Evolutionary conservation across 176 grass and related monocot genomes (phyloP).

Genomic region (Panicum miliaceum): DNA sequence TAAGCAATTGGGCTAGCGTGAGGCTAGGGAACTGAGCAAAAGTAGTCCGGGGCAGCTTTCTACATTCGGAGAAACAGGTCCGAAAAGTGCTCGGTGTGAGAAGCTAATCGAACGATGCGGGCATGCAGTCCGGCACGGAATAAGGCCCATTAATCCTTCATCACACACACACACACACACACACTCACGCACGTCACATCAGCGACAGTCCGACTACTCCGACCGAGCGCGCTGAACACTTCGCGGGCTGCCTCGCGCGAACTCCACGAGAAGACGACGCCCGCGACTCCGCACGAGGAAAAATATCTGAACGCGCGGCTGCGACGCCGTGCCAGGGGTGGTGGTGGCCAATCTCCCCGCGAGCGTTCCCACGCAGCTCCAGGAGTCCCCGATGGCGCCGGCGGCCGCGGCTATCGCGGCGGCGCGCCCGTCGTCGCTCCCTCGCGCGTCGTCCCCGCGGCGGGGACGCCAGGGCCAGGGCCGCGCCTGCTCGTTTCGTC

Average conservation of each 20-base stretch:
- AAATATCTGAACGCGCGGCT: constrained; percentile 46
- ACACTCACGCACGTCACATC: too few relatives aligned
- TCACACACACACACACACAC: too few relatives aligned
- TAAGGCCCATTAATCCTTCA: too few relatives aligned
- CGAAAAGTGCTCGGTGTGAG: too few relatives aligned
- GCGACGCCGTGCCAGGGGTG: neutral
- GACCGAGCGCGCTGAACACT: too few relatives aligned
- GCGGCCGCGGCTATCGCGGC: constrained; percentile 28
- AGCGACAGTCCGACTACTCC: too few relatives aligned
- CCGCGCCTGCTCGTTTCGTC: neutral
- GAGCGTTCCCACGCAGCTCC: neutral
- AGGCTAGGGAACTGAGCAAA: too few relatives aligned
- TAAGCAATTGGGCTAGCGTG: too few relatives aligned
- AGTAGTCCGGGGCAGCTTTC: too few relatives aligned
- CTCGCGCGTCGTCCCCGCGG: neutral
- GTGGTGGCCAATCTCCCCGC: constrained; percentile 26
- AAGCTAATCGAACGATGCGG: too few relatives aligned
- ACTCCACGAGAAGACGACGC: constrained; percentile 9
- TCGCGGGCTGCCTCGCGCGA: neutral
- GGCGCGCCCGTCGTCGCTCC: constrained; percentile 19
- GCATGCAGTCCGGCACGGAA: too few relatives aligned
- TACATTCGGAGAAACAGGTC: too few relatives aligned
- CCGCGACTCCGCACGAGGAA: neutral
- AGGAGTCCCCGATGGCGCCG: constrained; percentile 5
- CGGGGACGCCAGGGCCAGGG: neutral